These are phyloP conservation scores for Alectoria sarmentosa DNA, from an alignment of 495 filamentous ascomycete species.

Conservation along the genomic window DNA sequence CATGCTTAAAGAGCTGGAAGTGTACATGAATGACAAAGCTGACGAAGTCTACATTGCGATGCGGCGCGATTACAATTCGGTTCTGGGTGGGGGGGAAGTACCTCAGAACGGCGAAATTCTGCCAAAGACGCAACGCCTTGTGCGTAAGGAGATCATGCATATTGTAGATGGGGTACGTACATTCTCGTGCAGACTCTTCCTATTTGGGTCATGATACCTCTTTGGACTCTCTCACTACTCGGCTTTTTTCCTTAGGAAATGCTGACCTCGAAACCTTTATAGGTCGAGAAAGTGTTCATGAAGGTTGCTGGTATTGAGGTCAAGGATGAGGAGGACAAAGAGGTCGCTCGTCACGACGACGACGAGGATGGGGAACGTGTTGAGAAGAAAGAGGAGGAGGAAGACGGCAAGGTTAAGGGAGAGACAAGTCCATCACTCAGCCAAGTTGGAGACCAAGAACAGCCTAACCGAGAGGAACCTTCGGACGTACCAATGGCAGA, in stretches of 20 bases:
- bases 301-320: constrained; percentile 17
- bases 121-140: constrained; percentile 19
- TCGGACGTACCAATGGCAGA: background rate
- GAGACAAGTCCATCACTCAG: background rate
- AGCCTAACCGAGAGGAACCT: background rate
- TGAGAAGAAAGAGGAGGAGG: background rate
- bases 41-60: constrained; percentile 39
- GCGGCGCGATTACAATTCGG: constrained; percentile 36
- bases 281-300: constrained; percentile 21
- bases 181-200: too few relatives aligned
- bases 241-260: too few relatives aligned
- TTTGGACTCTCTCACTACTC: too few relatives aligned
- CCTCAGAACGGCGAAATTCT: constrained; percentile 18
- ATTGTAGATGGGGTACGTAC: constrained; percentile 19
- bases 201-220: too few relatives aligned
- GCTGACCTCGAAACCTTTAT: too few relatives aligned
- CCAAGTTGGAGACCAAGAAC: background rate
- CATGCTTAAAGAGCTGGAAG: constrained; percentile 33
- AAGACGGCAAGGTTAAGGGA: background rate
- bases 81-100: constrained; percentile 28
- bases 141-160: constrained; percentile 20
- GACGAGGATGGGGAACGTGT: background rate
- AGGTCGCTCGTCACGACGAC: background rate
- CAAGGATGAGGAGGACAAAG: constrained; percentile 17
- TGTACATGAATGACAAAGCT: constrained; percentile 33